A percentile compares a stretch with the other conserved stretches of the same genome.
Conservation (phyloP, 192 early-diverging fungal genomes). For the Fimicolochytrium jonesii region DNA sequence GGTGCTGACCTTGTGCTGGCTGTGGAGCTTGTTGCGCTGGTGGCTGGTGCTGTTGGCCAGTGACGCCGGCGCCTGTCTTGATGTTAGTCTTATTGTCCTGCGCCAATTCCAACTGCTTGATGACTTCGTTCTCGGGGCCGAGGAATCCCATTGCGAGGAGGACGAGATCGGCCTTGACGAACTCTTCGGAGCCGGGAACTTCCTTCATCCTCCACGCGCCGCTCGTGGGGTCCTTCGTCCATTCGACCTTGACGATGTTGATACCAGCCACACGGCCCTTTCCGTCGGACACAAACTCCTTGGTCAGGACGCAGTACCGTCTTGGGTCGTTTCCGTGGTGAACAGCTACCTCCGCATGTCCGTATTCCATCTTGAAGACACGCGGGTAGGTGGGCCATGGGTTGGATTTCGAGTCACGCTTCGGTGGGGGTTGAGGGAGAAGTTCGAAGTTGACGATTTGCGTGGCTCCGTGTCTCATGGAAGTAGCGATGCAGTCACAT, state of each 20-base stretch:
- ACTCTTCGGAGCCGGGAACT: conserved; percentile 76
- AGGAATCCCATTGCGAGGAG: conserved; percentile 95
- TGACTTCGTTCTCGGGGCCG: conserved; percentile 82
- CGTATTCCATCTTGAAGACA: conserved; percentile 94
- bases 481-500: conserved; percentile 93
- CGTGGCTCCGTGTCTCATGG: conserved; percentile 63
- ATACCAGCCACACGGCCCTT: conserved; percentile 81
- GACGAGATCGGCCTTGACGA: conserved; percentile 86
- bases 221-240: conserved; percentile 71
- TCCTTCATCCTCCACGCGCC: conserved; percentile 87
- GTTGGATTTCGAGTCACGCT: conserved; percentile 82
- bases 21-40: too few relatives aligned
- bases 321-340: conserved; percentile 93
- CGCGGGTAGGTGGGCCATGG: conserved; percentile 98
- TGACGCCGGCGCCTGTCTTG: conserved; percentile 63
- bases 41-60: too few relatives aligned
- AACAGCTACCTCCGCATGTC: conserved; percentile 85
- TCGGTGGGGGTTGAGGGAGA: conserved; percentile 83
- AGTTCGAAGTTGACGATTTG: conserved; percentile 96
- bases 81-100: conserved; percentile 72
- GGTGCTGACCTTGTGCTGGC: too few relatives aligned
- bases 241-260: conserved; percentile 93
- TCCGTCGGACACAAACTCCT: conserved; percentile 86
- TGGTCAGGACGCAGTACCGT: conserved; percentile 91
- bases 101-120: conserved; percentile 76